Evolutionary conservation across 495 filamentous ascomycete genomes (phyloP), one percentile per base, ranked within the genome.

Genomic region (Penicillium macrosclerotiorum): DNA sequence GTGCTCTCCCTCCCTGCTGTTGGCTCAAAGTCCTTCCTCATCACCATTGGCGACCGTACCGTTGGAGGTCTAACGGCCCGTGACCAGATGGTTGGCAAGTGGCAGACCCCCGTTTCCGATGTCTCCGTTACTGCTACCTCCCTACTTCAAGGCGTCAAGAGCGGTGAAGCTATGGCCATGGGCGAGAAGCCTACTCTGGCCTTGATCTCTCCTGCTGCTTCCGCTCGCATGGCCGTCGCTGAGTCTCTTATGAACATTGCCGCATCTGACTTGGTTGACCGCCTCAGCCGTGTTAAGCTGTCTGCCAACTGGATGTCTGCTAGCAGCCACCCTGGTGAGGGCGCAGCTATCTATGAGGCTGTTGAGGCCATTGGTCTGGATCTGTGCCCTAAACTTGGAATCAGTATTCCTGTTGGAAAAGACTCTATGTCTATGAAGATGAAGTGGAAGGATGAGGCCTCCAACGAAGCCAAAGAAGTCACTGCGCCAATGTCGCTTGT

Each of bases 241-340:
- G 93, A 98, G 68, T 87, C 87, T 31, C 73, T 98, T 30, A 81
- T 95, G 80, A 98, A 98, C 60, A 69, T 97, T 37, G 88, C 85
- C 13, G 92, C 93, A 23, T 88, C 93, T 2, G 84, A 95, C 57
- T 73, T 95, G 37, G 77, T 84, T 53, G 86, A 85, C 38, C 80
- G 86, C 23, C 69, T 97, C 32, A 77, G 77, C 49, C 79, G 86
- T 23, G 82, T 97, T 11, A 84, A 90, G 58, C 76, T 97, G 11
- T 96, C 90, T 2, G 93, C 94, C 8, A 97, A 98, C 68, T 98
- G 93, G 93, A 98, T 97, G 94, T 89, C 90, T 1, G 90, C 93
- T 7, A 88, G 89, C 46, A 92, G 83, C 59, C 91, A 96, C 64
- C 85, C 88, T 11, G 93, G 94, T 37, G 93, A 98, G 65, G 93